Percentiles rank a stretch among this genome's conserved stretches.
These are phyloP conservation scores for Boletus tylopilopsis DNA, from an alignment of 768 basidiomycete species.

Conservation along the genomic window DNA sequence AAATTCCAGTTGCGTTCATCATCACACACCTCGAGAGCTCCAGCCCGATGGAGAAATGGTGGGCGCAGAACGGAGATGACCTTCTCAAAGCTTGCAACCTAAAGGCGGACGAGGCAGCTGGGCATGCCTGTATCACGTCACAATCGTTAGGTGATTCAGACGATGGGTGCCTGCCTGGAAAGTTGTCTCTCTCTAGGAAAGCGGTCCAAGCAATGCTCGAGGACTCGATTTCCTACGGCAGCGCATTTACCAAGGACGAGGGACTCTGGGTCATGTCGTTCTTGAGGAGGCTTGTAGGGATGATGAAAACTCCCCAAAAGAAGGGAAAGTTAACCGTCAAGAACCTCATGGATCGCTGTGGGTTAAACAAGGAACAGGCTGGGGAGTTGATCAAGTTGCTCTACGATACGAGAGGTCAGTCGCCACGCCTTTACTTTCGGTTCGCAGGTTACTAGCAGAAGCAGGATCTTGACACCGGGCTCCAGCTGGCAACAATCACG, in stretches of 20 bases:
- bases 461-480: not conserved
- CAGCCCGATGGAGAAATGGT: constrained; percentile 31
- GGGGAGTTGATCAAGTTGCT: constrained; percentile 14
- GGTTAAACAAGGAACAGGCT: constrained; percentile 18
- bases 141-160: not conserved
- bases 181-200: constrained; percentile 13
- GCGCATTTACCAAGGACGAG: constrained; percentile 12
- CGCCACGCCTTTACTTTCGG: not conserved
- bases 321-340: constrained; percentile 9
- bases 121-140: constrained; percentile 31
- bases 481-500: not conserved
- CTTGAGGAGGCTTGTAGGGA: constrained; percentile 16
- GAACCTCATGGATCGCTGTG: constrained; percentile 14
- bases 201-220: constrained; percentile 18
- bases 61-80: constrained; percentile 18
- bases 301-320: constrained; percentile 10
- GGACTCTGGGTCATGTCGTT: constrained; percentile 23
- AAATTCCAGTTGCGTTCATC: constrained; percentile 37
- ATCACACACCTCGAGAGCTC: constrained; percentile 37
- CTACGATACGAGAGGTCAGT: constrained; percentile 3
- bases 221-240: constrained; percentile 18
- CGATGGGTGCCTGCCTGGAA: constrained; percentile 1
- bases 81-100: constrained; percentile 13
- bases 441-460: constrained; percentile 1
- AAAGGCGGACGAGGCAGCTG: constrained; percentile 12